A percentile compares a stretch with the other conserved stretches of the same genome.
phyloP scores from a whole-genome alignment of 495 filamentous ascomycete genomes.

The Neurospora sp. region DNA sequence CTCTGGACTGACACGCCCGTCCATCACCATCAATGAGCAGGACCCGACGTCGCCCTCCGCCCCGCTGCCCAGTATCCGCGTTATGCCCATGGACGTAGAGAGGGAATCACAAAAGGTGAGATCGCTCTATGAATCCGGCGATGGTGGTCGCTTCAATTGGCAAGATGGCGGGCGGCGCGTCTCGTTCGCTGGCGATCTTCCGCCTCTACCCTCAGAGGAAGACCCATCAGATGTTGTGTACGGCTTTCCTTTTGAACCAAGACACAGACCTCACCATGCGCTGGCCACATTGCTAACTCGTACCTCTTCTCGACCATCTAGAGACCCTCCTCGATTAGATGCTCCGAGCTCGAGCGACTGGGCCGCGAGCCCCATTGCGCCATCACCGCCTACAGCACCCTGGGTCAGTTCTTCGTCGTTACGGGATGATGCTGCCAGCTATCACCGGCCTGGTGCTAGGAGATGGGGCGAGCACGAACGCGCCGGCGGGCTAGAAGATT shows the following conservation, averaged over 20 bases:
- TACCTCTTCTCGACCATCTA: conserved; percentile 5
- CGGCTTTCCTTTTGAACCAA: conserved; percentile 34
- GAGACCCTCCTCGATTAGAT: conserved; percentile 9
- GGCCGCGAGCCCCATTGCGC: conserved; percentile 3
- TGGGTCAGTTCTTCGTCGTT: conserved; percentile 33
- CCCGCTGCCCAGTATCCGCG: conserved; percentile 33
- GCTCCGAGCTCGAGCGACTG: conserved; percentile 11
- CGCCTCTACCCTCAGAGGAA: conserved; percentile 32
- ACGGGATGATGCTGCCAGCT: neutral
- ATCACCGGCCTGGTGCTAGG: conserved; percentile 11
- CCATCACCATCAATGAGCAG: conserved; percentile 2
- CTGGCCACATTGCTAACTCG: neutral
- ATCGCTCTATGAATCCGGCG: conserved; percentile 79
- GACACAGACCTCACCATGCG: conserved; percentile 19
- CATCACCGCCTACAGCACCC: conserved; percentile 17
- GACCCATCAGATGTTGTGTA: conserved; percentile 41
- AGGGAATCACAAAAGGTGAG: conserved; percentile 81
- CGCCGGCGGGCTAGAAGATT: conserved; percentile 88
- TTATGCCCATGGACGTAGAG: conserved; percentile 71
- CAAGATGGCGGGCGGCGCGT: conserved; percentile 41
- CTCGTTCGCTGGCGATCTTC: conserved; percentile 30
- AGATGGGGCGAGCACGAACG: conserved; percentile 34
- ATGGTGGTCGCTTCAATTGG: conserved; percentile 40
- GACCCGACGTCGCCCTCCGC: conserved; percentile 7
- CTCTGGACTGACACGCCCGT: neutral